Evolutionary conservation across 768 basidiomycete species (phyloP).

Genomic region (Boletus reticuloceps): DNA sequence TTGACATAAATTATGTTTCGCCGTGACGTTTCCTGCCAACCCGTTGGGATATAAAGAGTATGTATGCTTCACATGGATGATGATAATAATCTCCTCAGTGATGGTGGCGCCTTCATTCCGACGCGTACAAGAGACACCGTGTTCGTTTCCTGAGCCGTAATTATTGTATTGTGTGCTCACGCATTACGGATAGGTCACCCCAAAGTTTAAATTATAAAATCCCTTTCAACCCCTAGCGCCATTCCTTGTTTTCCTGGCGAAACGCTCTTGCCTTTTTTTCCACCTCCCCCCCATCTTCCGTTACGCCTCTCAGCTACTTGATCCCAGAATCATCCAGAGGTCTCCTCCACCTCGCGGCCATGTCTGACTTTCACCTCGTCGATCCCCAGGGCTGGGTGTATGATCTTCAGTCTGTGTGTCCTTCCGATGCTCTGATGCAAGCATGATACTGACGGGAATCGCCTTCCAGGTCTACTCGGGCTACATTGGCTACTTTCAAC

Average conservation of each 20-base stretch:
- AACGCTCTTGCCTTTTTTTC: not conserved
- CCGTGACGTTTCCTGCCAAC: not conserved
- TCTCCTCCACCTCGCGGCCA: constrained; percentile 17
- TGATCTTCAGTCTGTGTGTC: constrained; percentile 71
- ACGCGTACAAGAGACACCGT: constrained; percentile 6
- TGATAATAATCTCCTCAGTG: not conserved
- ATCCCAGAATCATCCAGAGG: not conserved
- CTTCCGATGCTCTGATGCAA: not conserved
- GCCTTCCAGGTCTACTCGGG: constrained; percentile 59
- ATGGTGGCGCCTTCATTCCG: constrained; percentile 23
- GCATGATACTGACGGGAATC: not conserved
- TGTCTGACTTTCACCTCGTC: constrained; percentile 72
- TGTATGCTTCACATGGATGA: not conserved
- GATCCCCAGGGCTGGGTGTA: constrained; percentile 79
- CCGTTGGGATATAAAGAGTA: constrained; percentile 1
- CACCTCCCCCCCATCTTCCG: not conserved
- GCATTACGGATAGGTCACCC: constrained; percentile 9
- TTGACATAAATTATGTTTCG: constrained; percentile 1
- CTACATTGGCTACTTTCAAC: constrained; percentile 78
- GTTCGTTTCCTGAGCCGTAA: constrained; percentile 18
- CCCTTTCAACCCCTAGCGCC: not conserved
- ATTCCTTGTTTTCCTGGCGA: not conserved
- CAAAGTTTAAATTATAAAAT: constrained; percentile 20
- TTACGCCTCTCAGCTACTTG: not conserved
- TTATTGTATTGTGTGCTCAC: constrained; percentile 13